A percentile compares a stretch with the other conserved stretches of the same genome.
Conservation (phyloP, 495 filamentous ascomycete species). For the Penicillium longicatenatum region DNA sequence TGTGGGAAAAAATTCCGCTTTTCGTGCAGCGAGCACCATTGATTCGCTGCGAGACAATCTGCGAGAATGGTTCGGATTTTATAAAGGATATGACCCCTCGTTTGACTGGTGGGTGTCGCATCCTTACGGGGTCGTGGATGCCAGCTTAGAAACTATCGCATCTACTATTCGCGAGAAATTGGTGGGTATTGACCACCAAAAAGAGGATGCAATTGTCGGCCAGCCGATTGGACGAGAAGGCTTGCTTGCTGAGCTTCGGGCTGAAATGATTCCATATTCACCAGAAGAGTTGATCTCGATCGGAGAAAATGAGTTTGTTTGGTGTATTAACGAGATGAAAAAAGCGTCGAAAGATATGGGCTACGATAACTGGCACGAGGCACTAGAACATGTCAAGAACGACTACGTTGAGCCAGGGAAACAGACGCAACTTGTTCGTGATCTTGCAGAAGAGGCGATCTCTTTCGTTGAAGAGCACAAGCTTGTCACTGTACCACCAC, state of each 20-base stretch:
- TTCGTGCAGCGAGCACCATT: constrained; percentile 39
- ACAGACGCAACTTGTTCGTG: constrained; percentile 48
- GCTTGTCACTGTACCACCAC: constrained; percentile 50
- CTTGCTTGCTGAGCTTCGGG: constrained; percentile 28
- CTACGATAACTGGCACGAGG: constrained; percentile 42
- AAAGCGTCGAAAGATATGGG: constrained; percentile 27
- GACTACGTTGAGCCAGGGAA: constrained; percentile 50
- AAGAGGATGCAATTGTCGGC: constrained; percentile 49
- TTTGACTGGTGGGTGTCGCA: constrained; percentile 53
- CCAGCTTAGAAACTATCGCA: constrained; percentile 25
- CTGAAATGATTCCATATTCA: constrained; percentile 25
- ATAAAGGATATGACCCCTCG: constrained; percentile 47
- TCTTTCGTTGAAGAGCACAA: constrained; percentile 37
- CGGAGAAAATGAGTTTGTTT: constrained; percentile 30
- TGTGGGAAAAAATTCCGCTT: constrained; percentile 42
- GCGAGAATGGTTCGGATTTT: constrained; percentile 44
- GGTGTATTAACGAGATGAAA: constrained; percentile 29
- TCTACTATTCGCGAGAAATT: constrained; percentile 36
- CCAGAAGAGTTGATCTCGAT: constrained; percentile 54
- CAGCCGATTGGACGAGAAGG: constrained; percentile 51
- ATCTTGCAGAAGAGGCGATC: constrained; percentile 21
- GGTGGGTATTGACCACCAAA: constrained; percentile 39
- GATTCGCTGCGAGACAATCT: constrained; percentile 36
- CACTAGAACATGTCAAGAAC: constrained; percentile 54
- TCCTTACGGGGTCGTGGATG: constrained; percentile 37